phyloP scores from a whole-genome alignment of 1,284 basidiomycete species.

The Marasmius fiardii region DNA sequence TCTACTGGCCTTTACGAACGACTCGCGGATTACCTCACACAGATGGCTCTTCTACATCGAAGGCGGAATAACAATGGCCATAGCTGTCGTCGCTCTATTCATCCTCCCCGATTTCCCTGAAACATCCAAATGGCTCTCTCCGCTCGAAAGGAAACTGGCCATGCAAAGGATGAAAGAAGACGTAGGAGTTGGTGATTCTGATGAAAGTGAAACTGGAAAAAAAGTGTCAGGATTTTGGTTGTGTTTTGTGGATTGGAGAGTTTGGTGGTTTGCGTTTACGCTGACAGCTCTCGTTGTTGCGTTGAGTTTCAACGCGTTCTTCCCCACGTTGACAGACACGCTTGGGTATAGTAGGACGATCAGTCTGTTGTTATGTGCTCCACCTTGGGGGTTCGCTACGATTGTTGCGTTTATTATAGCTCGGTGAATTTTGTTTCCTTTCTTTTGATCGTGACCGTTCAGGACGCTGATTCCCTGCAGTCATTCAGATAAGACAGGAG shows the following conservation, averaged over 20 bases:
- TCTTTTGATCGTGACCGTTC: background rate
- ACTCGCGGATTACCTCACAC: constrained; percentile 12
- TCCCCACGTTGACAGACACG: constrained; percentile 69
- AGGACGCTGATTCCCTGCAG: constrained; percentile 23
- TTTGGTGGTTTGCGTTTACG: constrained; percentile 63
- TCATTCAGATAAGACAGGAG: constrained; percentile 60
- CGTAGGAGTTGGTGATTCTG: constrained; percentile 52
- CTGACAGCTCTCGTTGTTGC: constrained; percentile 49
- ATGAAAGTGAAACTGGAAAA: constrained; percentile 35
- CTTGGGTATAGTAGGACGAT: constrained; percentile 65
- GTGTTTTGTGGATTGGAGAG: constrained; percentile 69
- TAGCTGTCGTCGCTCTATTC: constrained; percentile 60
- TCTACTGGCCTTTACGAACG: background rate
- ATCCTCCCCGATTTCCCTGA: constrained; percentile 78
- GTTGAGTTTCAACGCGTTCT: constrained; percentile 76
- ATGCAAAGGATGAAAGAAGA: constrained; percentile 75
- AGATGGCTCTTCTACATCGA: constrained; percentile 80
- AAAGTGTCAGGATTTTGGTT: constrained; percentile 48
- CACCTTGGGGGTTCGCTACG: constrained; percentile 74
- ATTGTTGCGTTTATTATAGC: constrained; percentile 48
- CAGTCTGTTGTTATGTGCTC: constrained; percentile 72
- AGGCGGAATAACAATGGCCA: constrained; percentile 62
- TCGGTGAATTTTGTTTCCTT: constrained; percentile 32
- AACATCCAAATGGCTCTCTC: constrained; percentile 58
- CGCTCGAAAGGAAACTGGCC: constrained; percentile 65